Evolutionary conservation across 1,284 basidiomycete species (phyloP), one percentile per base, ranked within the genome.

Genomic region (Ustilago shanxiensis): DNA sequence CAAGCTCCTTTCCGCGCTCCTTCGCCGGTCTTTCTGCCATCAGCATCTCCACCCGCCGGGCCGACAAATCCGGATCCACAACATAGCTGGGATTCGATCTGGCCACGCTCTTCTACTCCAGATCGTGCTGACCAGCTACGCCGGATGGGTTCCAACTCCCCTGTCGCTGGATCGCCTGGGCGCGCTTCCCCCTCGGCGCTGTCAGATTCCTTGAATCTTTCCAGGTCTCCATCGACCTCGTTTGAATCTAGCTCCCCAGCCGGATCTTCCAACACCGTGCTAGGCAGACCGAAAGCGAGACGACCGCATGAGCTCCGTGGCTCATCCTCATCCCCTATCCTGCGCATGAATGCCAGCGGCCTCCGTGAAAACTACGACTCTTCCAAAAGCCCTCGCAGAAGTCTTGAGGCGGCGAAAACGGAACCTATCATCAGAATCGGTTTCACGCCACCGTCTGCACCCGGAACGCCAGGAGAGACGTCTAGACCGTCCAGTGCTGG

Each of bases 81-180:
- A 52, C 77, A 79, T 54, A 66, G 68, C 51, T 77, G 77, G 68
- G 80, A 82, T 58, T 80, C 80, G 13, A 62, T 82, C n/a, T 82
- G 80, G 80, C 79, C 79, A 8, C 58, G 72, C 26, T 71, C 73
- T 2, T 74, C 72, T 11, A 76, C 67, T 31, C 69, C 66, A 6
- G 74, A 73, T 35, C 68, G 65, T 29, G 44, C 69, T 20, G 65
- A 79, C 41, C 58, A 74, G 59, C 41, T 66, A 41, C 66, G 72
- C 41, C 54, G 75, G 18, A 59, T 77, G n/a, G 66, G 72, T 39
- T 72, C 73, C 41, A 55, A 56, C 39, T 62, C 72, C 18, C 68
- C 72, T 26, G 66, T 72, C 11, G 58, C 66, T n/a, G 66, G 60
- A 7, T 69, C 66, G 10, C 67, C 67, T 44, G 67, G 67, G 22